Evolutionary conservation across 441 rosid species (phyloP).

Genomic region (Populus trichocarpa): DNA sequence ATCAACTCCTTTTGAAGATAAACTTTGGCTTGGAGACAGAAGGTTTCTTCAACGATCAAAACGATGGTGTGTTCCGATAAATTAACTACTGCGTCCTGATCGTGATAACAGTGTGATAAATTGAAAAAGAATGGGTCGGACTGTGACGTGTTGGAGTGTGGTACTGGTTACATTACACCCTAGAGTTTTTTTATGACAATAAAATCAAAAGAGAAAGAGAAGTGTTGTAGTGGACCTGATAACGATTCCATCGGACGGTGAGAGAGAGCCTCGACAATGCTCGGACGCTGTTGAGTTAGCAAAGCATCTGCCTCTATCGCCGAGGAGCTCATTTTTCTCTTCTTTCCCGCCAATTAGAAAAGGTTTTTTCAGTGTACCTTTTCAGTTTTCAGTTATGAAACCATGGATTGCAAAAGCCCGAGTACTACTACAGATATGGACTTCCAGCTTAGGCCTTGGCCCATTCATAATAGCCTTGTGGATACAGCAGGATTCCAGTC

Average conservation of each 20-base stretch:
- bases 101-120: not conserved
- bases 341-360: slow-evolving; percentile 45
- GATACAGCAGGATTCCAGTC: no score
- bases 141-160: not conserved
- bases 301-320: slow-evolving; percentile 49
- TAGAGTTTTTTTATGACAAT: not conserved
- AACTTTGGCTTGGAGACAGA: slow-evolving; percentile 88
- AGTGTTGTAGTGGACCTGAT: slow-evolving; percentile 45
- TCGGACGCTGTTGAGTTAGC: slow-evolving; percentile 70
- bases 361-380: no score
- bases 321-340: slow-evolving; percentile 61
- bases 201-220: not conserved
- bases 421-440: no score
- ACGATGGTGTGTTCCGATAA: slow-evolving; percentile 85
- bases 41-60: slow-evolving; percentile 73
- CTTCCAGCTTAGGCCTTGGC: no score
- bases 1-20: slow-evolving; percentile 81
- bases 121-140: not conserved
- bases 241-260: slow-evolving; percentile 89
- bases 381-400: no score
- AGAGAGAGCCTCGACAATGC: slow-evolving; percentile 86
- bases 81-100: slow-evolving; percentile 74
- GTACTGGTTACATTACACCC: slow-evolving; percentile 1
- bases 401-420: no score
- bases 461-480: no score